phyloP scores from a whole-genome alignment of 768 basidiomycete species.

The Epithele typhae region DNA sequence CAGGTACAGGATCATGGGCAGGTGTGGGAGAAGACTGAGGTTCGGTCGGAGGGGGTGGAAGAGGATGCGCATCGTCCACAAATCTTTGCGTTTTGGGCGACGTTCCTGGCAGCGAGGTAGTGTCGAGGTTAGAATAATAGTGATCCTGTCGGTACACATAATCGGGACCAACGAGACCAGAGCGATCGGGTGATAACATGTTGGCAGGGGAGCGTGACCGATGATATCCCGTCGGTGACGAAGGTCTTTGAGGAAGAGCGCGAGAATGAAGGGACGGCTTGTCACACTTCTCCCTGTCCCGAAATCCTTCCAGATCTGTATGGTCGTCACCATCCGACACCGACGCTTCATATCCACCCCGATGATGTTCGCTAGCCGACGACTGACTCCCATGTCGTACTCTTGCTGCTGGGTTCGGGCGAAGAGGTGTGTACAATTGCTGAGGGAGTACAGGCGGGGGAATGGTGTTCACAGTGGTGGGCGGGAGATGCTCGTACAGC shows the following conservation, averaged over 20 bases:
- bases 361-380: constrained; percentile 57
- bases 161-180: background rate
- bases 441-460: constrained; percentile 52
- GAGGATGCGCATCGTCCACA: constrained; percentile 3
- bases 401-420: constrained; percentile 43
- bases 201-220: constrained; percentile 15
- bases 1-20: background rate
- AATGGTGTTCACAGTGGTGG: constrained; percentile 42
- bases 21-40: background rate
- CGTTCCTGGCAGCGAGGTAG: background rate
- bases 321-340: constrained; percentile 57
- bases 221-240: constrained; percentile 32
- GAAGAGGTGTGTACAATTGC: constrained; percentile 40
- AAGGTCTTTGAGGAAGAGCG: constrained; percentile 27
- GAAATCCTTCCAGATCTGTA: constrained; percentile 46
- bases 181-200: constrained; percentile 14
- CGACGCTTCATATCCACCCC: constrained; percentile 66
- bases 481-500: constrained; percentile 30
- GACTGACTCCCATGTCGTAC: constrained; percentile 70
- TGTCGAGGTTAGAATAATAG: background rate
- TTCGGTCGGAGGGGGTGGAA: background rate
- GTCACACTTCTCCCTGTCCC: no score
- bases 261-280: no score
- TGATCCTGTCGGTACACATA: constrained; percentile 3
- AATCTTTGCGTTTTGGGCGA: constrained; percentile 13